Percentiles rank a stretch among this genome's conserved stretches.
Conservation (phyloP, 1,284 basidiomycete species). For the Rhodotorula sp. region DNA sequence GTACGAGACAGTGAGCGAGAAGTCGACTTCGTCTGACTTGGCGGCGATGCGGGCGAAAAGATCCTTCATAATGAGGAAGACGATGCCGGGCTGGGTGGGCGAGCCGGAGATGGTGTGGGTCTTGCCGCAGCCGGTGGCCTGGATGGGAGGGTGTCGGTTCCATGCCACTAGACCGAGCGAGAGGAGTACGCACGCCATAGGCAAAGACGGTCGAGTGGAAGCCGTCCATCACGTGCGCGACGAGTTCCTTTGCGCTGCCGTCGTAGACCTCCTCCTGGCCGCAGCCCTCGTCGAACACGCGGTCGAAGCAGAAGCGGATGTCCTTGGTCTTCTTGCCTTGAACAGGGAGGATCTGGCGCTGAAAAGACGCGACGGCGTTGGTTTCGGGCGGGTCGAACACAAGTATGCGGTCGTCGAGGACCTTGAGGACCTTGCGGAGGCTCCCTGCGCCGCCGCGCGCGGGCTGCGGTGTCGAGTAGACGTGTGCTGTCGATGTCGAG, state of each 20-base stretch:
- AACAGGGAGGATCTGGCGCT: constrained; percentile 18
- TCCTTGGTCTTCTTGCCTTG: constrained; percentile 46
- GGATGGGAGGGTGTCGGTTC: not conserved
- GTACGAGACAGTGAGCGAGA: constrained; percentile 83
- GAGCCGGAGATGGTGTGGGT: constrained; percentile 96
- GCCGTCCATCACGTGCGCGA: constrained; percentile 83
- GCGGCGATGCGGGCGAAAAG: constrained; percentile 87
- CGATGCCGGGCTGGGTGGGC: constrained; percentile 80
- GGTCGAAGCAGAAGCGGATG: constrained; percentile 86
- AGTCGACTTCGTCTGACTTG: constrained; percentile 73
- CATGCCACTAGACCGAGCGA: not conserved
- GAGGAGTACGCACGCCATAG: constrained; percentile 78
- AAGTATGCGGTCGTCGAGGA: constrained; percentile 60
- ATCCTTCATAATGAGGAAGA: constrained; percentile 94
- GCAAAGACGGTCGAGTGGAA: constrained; percentile 96
- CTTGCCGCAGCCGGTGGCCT: constrained; percentile 98
- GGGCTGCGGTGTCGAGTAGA: constrained; percentile 61
- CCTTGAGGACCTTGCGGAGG: constrained; percentile 66
- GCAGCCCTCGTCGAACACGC: constrained; percentile 77
- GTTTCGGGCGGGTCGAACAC: constrained; percentile 94
- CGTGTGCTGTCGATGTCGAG: constrained; percentile 6
- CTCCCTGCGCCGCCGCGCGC: constrained; percentile 52
- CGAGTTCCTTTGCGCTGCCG: constrained; percentile 76
- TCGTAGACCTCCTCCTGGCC: constrained; percentile 83
- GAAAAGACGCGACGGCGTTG: constrained; percentile 58